Conservation (phyloP, 1,139 yeast genomes). For the Pichia sp. region DNA sequence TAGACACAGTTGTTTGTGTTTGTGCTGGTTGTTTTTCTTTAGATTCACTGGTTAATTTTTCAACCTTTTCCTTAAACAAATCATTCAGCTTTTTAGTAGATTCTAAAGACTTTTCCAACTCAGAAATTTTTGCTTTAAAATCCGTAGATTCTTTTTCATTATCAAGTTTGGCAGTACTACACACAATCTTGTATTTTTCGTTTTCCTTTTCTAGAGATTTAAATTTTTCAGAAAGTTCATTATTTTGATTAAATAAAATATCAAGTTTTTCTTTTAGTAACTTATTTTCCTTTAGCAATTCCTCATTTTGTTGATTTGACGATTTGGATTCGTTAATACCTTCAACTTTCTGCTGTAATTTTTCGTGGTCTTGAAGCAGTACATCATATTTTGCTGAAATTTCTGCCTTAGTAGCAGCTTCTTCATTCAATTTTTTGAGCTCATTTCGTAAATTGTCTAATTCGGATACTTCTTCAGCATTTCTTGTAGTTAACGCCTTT, state of each 20-base stretch:
- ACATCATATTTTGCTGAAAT: slow-evolving; percentile 6
- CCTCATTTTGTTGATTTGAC: background rate
- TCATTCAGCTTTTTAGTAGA: slow-evolving; percentile 22
- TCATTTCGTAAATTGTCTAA: slow-evolving; percentile 12
- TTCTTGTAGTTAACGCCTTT: slow-evolving; percentile 22
- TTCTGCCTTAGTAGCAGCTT: slow-evolving; percentile 3
- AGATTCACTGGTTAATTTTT: slow-evolving; percentile 18
- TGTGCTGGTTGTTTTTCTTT: slow-evolving; percentile 7
- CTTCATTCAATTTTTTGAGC: slow-evolving; percentile 9
- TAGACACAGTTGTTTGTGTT: slow-evolving; percentile 4
- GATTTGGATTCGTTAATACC: background rate
- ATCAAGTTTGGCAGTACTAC: background rate
- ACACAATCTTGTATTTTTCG: background rate
- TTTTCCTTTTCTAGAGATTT: background rate
- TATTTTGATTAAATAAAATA: slow-evolving; percentile 3
- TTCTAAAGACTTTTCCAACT: slow-evolving; percentile 19
- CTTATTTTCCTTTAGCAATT: background rate
- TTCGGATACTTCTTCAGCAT: slow-evolving; percentile 14
- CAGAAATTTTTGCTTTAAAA: background rate
- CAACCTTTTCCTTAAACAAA: slow-evolving; percentile 25
- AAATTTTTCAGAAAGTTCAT: background rate
- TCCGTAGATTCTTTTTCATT: background rate
- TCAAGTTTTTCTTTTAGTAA: slow-evolving; percentile 3
- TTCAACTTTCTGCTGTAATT: background rate
- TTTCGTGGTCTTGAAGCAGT: slow-evolving; percentile 9